Percentiles rank a stretch among this genome's conserved stretches.
phyloP scores from a whole-genome alignment of 768 basidiomycete species.

The Suillus americanus region DNA sequence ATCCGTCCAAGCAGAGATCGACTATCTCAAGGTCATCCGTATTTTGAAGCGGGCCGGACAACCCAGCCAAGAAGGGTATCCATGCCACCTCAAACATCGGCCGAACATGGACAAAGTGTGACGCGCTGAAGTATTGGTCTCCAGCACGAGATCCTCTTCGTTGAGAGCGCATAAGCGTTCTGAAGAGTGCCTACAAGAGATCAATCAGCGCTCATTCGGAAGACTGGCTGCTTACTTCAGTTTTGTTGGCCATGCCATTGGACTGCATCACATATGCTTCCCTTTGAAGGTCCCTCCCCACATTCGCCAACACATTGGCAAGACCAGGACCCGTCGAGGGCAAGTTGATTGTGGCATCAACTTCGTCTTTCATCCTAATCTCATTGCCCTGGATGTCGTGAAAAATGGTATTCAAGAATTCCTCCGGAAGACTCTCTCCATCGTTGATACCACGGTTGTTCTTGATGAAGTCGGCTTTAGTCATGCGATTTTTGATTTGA shows the following conservation, averaged over 20 bases:
- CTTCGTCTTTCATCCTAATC: constrained; percentile 98
- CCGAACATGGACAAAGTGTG: constrained; percentile 92
- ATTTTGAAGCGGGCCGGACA: constrained; percentile 92
- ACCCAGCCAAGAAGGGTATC: constrained; percentile 96
- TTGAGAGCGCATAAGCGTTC: constrained; percentile 88
- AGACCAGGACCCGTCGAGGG: constrained; percentile 63
- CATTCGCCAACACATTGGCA: constrained; percentile 79
- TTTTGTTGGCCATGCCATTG: constrained; percentile 95
- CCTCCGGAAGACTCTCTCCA: constrained; percentile 82
- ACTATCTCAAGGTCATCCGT: constrained; percentile 93
- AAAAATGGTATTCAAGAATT: constrained; percentile 73
- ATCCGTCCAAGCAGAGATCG: constrained; percentile 90
- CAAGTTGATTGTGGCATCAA: constrained; percentile 54
- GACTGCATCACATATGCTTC: constrained; percentile 96
- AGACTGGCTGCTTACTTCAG: constrained; percentile 62
- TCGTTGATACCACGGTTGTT: constrained; percentile 99
- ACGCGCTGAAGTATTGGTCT: constrained; percentile 96
- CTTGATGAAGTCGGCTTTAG: constrained; percentile 84
- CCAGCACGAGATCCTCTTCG: constrained; percentile 74
- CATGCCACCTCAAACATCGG: constrained; percentile 99
- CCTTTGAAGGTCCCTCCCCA: constrained; percentile 92
- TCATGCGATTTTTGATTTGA: constrained; percentile 93
- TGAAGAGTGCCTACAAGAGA: constrained; percentile 73
- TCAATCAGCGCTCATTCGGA: constrained; percentile 13
- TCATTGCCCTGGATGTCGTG: constrained; percentile 92